phyloP scores from a whole-genome alignment of 176 grass and related monocot species.

The Cymbopogon citratus region DNA sequence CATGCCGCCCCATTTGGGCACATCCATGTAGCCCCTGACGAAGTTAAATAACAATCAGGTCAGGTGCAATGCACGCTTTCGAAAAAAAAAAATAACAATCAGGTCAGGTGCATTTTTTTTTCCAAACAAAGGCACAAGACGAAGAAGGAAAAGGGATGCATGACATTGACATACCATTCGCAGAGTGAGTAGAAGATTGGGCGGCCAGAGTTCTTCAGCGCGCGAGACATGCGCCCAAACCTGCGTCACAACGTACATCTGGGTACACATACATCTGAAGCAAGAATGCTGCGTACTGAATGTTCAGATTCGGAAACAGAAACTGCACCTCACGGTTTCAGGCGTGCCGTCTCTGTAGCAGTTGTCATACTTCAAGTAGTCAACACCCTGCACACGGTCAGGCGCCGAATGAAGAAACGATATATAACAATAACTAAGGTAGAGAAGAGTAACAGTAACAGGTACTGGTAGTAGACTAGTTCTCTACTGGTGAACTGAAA shows the following conservation, averaged over 20 bases:
- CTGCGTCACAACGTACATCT: too few species aligned
- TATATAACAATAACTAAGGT: too few species aligned
- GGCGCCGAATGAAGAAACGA: too few species aligned
- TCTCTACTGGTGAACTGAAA: too few species aligned
- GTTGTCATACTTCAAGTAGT: constrained; percentile 84
- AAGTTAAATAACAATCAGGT: neutral
- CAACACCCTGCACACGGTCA: constrained; percentile 31
- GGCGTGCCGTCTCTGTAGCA: constrained; percentile 35
- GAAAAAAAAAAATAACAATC: too few species aligned
- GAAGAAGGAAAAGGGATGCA: neutral
- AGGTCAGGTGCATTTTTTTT: too few species aligned
- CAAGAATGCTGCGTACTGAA: too few species aligned
- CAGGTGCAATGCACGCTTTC: too few species aligned
- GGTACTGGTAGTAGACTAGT: too few species aligned
- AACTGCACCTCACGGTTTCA: constrained; percentile 40
- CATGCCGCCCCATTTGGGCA: constrained; percentile 49
- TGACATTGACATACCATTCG: constrained; percentile 47
- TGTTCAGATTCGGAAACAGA: too few species aligned
- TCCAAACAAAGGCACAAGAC: neutral
- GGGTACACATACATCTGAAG: too few species aligned
- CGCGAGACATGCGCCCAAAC: constrained; percentile 41
- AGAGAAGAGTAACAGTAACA: too few species aligned
- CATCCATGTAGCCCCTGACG: constrained; percentile 42
- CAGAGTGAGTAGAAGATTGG: constrained; percentile 64
- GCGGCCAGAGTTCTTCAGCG: constrained; percentile 36